phyloP scores from a whole-genome alignment of 2,329 filamentous ascomycete species.

The Truncatella angustata region DNA sequence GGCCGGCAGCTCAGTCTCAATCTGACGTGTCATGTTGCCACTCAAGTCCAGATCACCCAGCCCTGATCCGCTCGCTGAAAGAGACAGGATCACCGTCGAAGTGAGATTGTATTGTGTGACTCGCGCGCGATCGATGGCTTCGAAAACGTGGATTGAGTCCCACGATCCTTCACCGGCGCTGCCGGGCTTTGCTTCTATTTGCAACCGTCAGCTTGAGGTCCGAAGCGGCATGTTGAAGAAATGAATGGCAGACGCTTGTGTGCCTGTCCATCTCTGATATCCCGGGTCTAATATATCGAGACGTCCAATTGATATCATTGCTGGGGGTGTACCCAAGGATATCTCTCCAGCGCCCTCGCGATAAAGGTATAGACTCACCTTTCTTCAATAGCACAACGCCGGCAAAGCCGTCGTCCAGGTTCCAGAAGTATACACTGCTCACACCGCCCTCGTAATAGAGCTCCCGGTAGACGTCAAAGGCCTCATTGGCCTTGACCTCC shows the following conservation, averaged over 20 bases:
- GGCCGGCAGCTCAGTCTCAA: constrained; percentile 86
- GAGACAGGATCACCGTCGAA: constrained; percentile 89
- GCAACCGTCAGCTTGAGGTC: not conserved
- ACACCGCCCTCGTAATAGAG: constrained; percentile 97
- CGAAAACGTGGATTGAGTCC: constrained; percentile 99
- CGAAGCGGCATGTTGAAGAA: not conserved
- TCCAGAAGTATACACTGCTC: constrained; percentile 97
- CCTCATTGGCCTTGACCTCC: constrained; percentile 91
- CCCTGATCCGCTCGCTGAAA: constrained; percentile 61
- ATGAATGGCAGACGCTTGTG: no score
- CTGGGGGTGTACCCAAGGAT: no score
- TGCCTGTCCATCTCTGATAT: no score
- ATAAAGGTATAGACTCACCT: no score
- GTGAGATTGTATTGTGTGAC: constrained; percentile 97
- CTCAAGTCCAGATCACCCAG: constrained; percentile 88
- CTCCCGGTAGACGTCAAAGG: constrained; percentile 94
- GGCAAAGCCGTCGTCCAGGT: constrained; percentile 95
- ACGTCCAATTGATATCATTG: no score
- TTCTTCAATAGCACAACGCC: constrained; percentile 97
- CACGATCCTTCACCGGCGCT: constrained; percentile 75
- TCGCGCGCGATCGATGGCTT: constrained; percentile 88
- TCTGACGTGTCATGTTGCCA: constrained; percentile 96
- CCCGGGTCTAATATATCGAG: no score
- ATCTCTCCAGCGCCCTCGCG: no score
- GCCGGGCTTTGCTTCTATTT: constrained; percentile 61